A percentile compares a stretch with the other conserved stretches of the same genome.
Conservation (phyloP, 1,284 basidiomycete genomes). For the Bondarzewia mesenterica region DNA sequence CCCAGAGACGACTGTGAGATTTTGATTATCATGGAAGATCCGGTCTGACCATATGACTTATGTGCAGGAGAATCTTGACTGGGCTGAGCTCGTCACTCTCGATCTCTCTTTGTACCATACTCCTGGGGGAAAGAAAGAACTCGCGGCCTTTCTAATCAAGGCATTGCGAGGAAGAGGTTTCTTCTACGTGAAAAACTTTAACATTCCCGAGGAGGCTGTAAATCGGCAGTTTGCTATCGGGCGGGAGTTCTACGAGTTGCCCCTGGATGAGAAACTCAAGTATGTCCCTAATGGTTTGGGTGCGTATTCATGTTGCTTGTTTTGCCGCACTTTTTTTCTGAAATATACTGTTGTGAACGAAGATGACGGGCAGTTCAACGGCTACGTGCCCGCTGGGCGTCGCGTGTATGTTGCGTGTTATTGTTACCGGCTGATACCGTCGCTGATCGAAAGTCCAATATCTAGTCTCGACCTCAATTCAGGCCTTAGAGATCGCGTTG, state of each 20-base stretch:
- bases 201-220: conserved; percentile 28
- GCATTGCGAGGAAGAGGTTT: conserved; percentile 37
- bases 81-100: conserved; percentile 40
- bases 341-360: neutral
- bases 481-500: conserved; percentile 33
- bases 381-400: conserved; percentile 41
- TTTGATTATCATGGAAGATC: neutral
- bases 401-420: conserved; percentile 22
- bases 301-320: conserved; percentile 11
- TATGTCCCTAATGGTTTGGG: conserved; percentile 35
- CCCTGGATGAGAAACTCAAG: conserved; percentile 44
- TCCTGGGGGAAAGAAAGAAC: conserved; percentile 37
- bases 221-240: conserved; percentile 29
- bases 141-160: conserved; percentile 29
- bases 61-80: neutral
- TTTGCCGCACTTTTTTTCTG: neutral
- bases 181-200: conserved; percentile 34
- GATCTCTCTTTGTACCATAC: conserved; percentile 36
- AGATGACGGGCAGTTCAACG: conserved; percentile 42
- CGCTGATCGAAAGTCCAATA: neutral
- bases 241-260: conserved; percentile 35
- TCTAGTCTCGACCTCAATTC: conserved; percentile 26
- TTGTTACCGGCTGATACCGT: neutral
- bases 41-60: neutral
- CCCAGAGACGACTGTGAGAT: neutral